Percentiles rank a stretch among this genome's conserved stretches.
Evolutionary conservation across 1,284 basidiomycete genomes (phyloP).

Genomic region (Ganoderma multipileum): DNA sequence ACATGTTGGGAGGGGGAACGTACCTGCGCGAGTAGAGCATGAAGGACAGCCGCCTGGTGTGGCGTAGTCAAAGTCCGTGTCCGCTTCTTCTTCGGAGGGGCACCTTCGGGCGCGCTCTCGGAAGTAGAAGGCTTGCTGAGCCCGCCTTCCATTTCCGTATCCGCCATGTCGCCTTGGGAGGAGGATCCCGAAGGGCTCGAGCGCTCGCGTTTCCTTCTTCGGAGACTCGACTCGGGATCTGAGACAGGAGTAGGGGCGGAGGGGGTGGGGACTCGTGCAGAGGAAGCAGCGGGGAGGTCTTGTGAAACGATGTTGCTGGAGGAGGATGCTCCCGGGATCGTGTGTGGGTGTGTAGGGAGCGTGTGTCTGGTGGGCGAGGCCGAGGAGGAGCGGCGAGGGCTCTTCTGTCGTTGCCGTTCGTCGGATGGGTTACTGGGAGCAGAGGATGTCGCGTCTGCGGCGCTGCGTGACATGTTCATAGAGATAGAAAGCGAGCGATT

Average conservation of each 20-base stretch:
- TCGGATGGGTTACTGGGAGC: constrained; percentile 31
- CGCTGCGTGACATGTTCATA: constrained; percentile 35
- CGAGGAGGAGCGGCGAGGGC: constrained; percentile 18
- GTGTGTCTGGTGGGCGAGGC: constrained; percentile 29
- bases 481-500: constrained; percentile 35
- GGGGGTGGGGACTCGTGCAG: constrained; percentile 20
- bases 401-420: constrained; percentile 24
- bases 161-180: constrained; percentile 44
- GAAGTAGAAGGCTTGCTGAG: constrained; percentile 33
- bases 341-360: constrained; percentile 28
- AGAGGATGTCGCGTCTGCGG: constrained; percentile 31
- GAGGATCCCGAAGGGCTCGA: constrained; percentile 42
- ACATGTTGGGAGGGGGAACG: constrained; percentile 6
- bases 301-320: constrained; percentile 22
- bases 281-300: constrained; percentile 17
- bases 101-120: constrained; percentile 33
- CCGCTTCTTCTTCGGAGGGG: constrained; percentile 73
- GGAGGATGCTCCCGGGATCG: constrained; percentile 28
- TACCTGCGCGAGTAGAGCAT: constrained; percentile 82
- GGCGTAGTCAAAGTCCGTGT: constrained; percentile 85
- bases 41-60: constrained; percentile 82
- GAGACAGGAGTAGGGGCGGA: constrained; percentile 19
- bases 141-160: constrained; percentile 42
- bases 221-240: constrained; percentile 22
- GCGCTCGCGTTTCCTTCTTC: constrained; percentile 30